Base-by-base conservation (phyloP, 306 rosid genomes). In the Parietaria judaica region DNA sequence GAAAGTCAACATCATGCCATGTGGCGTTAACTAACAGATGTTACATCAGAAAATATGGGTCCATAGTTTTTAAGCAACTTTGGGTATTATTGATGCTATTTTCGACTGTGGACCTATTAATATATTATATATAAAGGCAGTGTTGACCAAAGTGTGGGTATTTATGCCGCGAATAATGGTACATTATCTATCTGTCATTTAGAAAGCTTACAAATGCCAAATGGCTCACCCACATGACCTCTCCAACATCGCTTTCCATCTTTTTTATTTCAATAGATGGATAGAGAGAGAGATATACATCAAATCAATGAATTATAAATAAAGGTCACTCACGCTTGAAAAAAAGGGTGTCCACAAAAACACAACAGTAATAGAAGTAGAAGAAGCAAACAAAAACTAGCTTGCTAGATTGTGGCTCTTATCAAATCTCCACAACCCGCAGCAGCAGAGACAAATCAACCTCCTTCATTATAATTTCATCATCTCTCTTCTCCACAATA, bases 321-420 rank as follows among this genome's bases (percentile, higher is more conserved):
- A 61, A 50, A 74, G 74, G n/a, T n/a, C n/a, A n/a, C 72, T 85
- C 83, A 72, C 78, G 41, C 36, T 68, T 69, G 66, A 69, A 74
- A 78, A 81, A 78, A 87, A 83, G 57, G 81, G 0, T 71, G 66
- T 71, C 96, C 97, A 87, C 90, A 81, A 74, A 72, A 59, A 4
- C n/a, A n/a, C n/a, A n/a, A n/a, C 14, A 7, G 63, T 58, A 63
- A 34, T 5, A 58, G 15, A 14, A 39, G 15, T 5, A 58, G 15
- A 14, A 39, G 15, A 12, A 43, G 37, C 77, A 60, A 62, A 69
- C 57, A 16, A 71, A 81, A 79, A 78, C 83, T 78, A 77, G 78
- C 76, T 66, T 68, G 47, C 38, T 63, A 76, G 79, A 64, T 74
- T 81, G 98, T 91, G 98, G 98, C 60, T 53, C 66, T 76, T 70